phyloP scores from a whole-genome alignment of 495 filamentous ascomycete species.

The Saxophila tyrrhenica region DNA sequence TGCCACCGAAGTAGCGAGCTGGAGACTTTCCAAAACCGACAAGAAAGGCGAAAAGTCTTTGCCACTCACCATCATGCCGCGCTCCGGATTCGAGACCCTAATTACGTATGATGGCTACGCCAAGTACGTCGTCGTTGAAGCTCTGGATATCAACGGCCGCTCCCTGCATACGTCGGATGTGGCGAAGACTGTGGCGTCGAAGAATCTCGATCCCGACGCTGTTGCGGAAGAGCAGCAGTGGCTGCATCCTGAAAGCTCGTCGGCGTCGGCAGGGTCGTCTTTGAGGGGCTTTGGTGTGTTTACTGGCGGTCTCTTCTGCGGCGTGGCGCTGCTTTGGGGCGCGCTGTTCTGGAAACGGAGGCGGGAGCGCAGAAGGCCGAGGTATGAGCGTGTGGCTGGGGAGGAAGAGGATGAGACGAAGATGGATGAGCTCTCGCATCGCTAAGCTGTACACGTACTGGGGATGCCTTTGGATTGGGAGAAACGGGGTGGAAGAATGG shows the following conservation, averaged over 20 bases:
- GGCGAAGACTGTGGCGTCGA: neutral
- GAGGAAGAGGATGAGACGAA: neutral
- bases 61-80: neutral
- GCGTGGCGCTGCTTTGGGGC: neutral
- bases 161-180: neutral
- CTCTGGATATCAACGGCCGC: neutral
- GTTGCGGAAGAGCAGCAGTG: neutral
- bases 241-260: too few relatives aligned
- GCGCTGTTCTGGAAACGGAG: neutral
- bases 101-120: conserved; percentile 3
- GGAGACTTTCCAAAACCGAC: conserved; percentile 2
- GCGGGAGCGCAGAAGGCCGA: neutral
- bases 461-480: too few relatives aligned
- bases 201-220: neutral
- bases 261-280: too few relatives aligned
- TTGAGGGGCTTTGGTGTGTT: neutral
- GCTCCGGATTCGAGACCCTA: conserved; percentile 3
- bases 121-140: neutral
- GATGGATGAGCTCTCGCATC: neutral
- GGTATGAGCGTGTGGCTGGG: neutral
- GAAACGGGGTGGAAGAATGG: too few relatives aligned
- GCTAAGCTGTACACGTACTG: too few relatives aligned
- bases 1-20: conserved; percentile 12
- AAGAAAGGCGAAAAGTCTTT: neutral
- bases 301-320: neutral